Evolutionary conservation across 495 filamentous ascomycete species (phyloP), one percentile per base, ranked within the genome.

Genomic region (Penicillium cinerascens): DNA sequence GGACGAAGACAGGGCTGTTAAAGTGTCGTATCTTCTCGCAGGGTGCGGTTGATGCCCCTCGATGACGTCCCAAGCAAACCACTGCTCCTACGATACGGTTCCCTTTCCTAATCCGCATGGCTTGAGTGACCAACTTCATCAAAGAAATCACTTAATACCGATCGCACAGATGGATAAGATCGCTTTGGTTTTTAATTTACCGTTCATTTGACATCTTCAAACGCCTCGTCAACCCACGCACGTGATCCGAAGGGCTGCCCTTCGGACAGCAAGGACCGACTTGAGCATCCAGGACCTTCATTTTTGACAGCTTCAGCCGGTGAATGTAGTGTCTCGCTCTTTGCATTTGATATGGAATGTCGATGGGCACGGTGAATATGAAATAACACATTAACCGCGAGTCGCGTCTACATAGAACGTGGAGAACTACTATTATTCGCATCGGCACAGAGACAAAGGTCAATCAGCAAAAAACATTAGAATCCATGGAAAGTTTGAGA

Each of bases 201-300:
- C 6, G 37, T 17, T 39, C 37, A 20, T 39, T 39, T 9, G 37
- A 39, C 8, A 18, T 39, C 17, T 22, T 1, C 23, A 35, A 10
- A 17, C 20, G n/a, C 33, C 23, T 27, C 21, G 17, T 38, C 9
- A 18, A 17, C 36, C 22, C 15, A 16, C 11, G 5, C 54, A 56
- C 45, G 47, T 54, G 50, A 51, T 26, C 25, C 36, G 47, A 59
- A 47, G 51, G 56, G 48, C 17, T 15, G 20, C 52, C 51, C 56
- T 55, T 29, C 9, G 38, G 27, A 45, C 43, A 47, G 51, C 44
- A 57, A 50, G 54, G 54, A 45, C 22, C 6, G 15, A 4, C 0
- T 27, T 8, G 45, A 60, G 57, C 57, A 60, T 60, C 57, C 52
- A 60, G 57, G 57, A 52, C 52, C n/a, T 47, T 52, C 57, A 60